Evolutionary conservation across 257 asterid species (phyloP).

Genomic region (Nicotiana paniculata): DNA sequence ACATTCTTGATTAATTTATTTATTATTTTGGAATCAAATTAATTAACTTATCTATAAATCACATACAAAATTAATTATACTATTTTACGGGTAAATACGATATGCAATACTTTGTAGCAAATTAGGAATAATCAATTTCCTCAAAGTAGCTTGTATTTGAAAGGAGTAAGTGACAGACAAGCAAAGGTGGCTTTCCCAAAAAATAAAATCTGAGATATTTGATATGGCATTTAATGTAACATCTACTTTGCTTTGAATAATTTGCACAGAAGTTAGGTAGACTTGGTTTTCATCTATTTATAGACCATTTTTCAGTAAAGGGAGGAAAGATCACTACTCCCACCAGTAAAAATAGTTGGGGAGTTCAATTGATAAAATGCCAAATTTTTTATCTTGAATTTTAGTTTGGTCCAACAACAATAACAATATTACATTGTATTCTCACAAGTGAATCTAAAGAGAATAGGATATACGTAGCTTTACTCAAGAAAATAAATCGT

Average conservation of each 20-base stretch:
- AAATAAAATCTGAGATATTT: not conserved
- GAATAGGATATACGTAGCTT: too few relatives aligned
- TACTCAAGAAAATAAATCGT: not conserved
- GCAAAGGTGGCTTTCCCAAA: too few relatives aligned
- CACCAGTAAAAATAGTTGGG: not conserved
- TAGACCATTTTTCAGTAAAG: not conserved
- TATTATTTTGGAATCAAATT: too few relatives aligned
- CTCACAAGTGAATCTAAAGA: too few relatives aligned
- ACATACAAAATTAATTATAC: too few relatives aligned
- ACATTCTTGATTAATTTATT: too few relatives aligned
- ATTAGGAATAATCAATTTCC: not conserved
- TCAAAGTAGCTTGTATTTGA: not conserved
- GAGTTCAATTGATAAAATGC: not conserved
- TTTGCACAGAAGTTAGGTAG: not conserved
- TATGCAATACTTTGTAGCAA: not conserved
- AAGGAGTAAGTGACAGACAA: too few relatives aligned
- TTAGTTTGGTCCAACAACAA: not conserved
- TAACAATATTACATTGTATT: too few relatives aligned
- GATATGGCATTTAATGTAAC: not conserved
- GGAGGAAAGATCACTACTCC: too few relatives aligned
- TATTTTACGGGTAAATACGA: too few relatives aligned
- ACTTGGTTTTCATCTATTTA: not conserved
- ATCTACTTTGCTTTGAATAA: not conserved
- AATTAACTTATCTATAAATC: too few relatives aligned
- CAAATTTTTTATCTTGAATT: not conserved